Evolutionary conservation across 2,329 filamentous ascomycete species (phyloP).

Genomic region (Penicillium paneum): DNA sequence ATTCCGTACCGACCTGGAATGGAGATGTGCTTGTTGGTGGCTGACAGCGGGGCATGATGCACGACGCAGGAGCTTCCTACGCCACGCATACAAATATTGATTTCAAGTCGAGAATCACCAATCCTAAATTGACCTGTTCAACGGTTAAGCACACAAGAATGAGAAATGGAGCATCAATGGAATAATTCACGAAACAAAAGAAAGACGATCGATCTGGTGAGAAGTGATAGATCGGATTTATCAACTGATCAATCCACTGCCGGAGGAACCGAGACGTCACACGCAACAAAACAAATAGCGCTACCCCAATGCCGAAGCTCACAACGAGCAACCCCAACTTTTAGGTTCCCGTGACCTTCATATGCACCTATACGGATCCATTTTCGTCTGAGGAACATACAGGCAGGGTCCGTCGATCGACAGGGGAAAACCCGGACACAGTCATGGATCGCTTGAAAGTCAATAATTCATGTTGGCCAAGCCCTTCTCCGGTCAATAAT

Average conservation of each 20-base stretch:
- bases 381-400: neutral
- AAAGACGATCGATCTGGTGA: neutral
- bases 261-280: neutral
- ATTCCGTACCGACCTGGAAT: neutral
- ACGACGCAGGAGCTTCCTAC: slow-evolving; percentile 9
- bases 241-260: neutral
- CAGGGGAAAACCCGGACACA: neutral
- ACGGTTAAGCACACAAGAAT: neutral
- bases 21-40: neutral
- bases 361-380: neutral
- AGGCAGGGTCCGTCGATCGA: neutral
- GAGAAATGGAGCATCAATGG: neutral
- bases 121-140: neutral
- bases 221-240: neutral
- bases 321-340: neutral
- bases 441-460: neutral
- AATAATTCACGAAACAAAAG: neutral
- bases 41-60: slow-evolving; percentile 3
- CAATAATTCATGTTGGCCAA: neutral
- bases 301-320: neutral
- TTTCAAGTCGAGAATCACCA: neutral
- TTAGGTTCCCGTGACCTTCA: neutral
- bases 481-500: neutral
- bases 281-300: neutral
- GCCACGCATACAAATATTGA: slow-evolving; percentile 10